These are phyloP conservation scores for Aspergillus transmontanensis DNA, from an alignment of 2,329 filamentous ascomycete genomes.

Conservation along the genomic window DNA sequence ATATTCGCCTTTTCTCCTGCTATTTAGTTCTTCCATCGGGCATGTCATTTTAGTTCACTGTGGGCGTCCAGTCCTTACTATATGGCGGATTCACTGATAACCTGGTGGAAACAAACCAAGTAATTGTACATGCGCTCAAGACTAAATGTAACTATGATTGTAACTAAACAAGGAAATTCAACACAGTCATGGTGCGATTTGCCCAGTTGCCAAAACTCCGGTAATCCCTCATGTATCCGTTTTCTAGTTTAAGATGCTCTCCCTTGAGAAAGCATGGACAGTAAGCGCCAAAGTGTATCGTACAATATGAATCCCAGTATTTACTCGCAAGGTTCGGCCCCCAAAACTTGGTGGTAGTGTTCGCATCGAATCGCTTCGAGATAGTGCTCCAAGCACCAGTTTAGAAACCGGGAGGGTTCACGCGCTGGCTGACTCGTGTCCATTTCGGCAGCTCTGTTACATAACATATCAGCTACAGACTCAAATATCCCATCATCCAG, in stretches of 20 bases:
- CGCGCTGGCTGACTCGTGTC: constrained; percentile 89
- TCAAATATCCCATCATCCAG: neutral
- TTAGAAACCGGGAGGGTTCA: constrained; percentile 95
- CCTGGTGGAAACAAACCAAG: neutral
- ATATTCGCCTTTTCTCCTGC: neutral
- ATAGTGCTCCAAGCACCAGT: constrained; percentile 5
- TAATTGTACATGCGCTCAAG: constrained; percentile 20
- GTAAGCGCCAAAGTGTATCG: constrained; percentile 27
- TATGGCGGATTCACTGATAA: neutral
- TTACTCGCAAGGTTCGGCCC: constrained; percentile 6
- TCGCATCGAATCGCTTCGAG: constrained; percentile 10
- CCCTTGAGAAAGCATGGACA: constrained; percentile 3
- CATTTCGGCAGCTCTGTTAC: constrained; percentile 77
- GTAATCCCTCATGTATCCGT: constrained; percentile 28
- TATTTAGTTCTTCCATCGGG: constrained; percentile 2
- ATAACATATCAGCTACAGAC: constrained; percentile 7
- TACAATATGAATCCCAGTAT: constrained; percentile 28
- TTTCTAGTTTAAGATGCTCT: constrained; percentile 19
- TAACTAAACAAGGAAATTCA: constrained; percentile 20
- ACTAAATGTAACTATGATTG: constrained; percentile 28
- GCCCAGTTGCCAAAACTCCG: constrained; percentile 38
- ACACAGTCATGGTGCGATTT: constrained; percentile 24
- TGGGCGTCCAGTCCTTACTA: constrained; percentile 2
- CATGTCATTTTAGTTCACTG: constrained; percentile 3
- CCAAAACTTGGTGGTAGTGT: constrained; percentile 1